A percentile compares a stretch with the other conserved stretches of the same genome.
Conservation (phyloP, 2,329 filamentous ascomycete genomes). For the Verticillium alfalfae region DNA sequence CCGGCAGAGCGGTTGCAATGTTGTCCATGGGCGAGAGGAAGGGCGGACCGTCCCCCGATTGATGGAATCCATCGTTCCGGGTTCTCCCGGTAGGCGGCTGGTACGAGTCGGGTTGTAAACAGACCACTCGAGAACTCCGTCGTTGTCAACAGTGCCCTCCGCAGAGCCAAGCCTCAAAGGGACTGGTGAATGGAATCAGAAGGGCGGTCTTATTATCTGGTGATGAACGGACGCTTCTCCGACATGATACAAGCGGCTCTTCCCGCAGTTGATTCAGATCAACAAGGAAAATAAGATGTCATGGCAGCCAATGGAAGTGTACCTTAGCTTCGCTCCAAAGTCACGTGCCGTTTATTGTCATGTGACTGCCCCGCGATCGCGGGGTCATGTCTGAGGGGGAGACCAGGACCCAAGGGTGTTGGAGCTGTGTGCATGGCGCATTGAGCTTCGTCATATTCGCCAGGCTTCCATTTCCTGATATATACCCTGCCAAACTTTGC, state of each 20-base stretch:
- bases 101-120: neutral
- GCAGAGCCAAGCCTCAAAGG: neutral
- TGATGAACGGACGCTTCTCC: too few species aligned
- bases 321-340: too few species aligned
- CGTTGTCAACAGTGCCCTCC: neutral
- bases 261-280: too few species aligned
- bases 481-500: neutral
- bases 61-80: constrained; percentile 1
- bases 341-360: neutral
- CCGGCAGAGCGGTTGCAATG: neutral
- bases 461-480: neutral
- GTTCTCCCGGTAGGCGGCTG: constrained; percentile 4
- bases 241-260: too few species aligned
- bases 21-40: neutral
- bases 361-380: neutral
- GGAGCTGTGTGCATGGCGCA: neutral
- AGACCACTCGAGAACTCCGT: constrained; percentile 3
- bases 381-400: neutral
- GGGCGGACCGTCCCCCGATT: neutral
- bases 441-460: neutral
- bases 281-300: too few species aligned
- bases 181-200: neutral
- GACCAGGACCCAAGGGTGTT: neutral
- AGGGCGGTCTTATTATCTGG: too few species aligned
- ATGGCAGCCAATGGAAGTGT: too few species aligned